Percentiles rank a stretch among this genome's conserved stretches.
These are phyloP conservation scores for Diaporthe ilicicola DNA, from an alignment of 2,329 filamentous ascomycete species.

Conservation along the genomic window DNA sequence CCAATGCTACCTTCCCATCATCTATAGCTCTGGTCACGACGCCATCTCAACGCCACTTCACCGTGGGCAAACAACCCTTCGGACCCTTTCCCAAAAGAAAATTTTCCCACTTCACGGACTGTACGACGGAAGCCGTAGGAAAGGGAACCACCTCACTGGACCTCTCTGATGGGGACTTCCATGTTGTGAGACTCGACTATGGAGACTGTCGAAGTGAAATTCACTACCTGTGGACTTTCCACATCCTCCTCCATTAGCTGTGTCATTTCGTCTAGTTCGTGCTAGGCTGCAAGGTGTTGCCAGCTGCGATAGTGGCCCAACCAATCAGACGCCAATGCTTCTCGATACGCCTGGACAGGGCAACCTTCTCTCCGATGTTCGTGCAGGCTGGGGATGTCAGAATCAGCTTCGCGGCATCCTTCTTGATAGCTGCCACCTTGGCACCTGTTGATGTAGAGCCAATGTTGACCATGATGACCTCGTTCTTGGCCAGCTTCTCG, in stretches of 20 bases:
- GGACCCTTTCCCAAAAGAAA: neutral
- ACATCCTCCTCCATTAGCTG: neutral
- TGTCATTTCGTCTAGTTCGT: slow-evolving; percentile 21
- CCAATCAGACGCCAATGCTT: slow-evolving; percentile 98
- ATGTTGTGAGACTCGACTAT: neutral
- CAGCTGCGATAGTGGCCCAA: slow-evolving; percentile 81
- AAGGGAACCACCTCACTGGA: neutral
- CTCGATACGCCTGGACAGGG: slow-evolving; percentile 93
- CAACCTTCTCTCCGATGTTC: slow-evolving; percentile 97
- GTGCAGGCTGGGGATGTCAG: slow-evolving; percentile 96
- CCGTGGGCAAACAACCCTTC: neutral
- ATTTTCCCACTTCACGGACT: neutral
- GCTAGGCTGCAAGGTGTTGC: slow-evolving; percentile 41
- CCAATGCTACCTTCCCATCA: neutral
- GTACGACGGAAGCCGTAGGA: neutral
- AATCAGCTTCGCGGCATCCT: slow-evolving; percentile 94
- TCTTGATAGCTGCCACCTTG: slow-evolving; percentile 96
- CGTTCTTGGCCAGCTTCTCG: slow-evolving; percentile 96
- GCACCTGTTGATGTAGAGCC: slow-evolving; percentile 96
- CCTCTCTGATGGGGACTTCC: neutral
- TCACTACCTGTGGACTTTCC: neutral
- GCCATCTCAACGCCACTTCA: neutral
- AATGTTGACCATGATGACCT: slow-evolving; percentile 99
- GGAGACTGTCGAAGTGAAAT: neutral
- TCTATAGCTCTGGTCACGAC: neutral